Evolutionary conservation across 345 rosid species (phyloP), one percentile per base, ranked within the genome.

Genomic region (Kandelia obovata): DNA sequence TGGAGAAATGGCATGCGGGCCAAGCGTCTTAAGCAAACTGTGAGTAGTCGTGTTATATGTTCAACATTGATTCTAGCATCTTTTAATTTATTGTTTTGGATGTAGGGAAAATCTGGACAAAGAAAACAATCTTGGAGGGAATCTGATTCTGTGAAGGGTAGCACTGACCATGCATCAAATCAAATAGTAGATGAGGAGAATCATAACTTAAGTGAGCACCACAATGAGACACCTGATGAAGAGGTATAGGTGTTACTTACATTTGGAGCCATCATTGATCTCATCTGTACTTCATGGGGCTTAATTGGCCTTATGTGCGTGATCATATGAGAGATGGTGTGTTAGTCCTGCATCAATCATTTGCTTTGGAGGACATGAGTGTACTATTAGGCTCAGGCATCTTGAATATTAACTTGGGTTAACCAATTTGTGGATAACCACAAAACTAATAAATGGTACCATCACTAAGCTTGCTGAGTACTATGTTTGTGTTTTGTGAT

Each of bases 1-100:
- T 94, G 98, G 97, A 86, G 98, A 85, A 89, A 88, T 78, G 98
- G 98, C 59, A 68, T 94, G 83, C 86, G 81, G 51, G 98, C 91
- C 61, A 94, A 87, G 80, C 90, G 83, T 83, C 90, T 88, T 46
- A 89, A 83, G 66, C 83, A 73, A 77, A 64, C 66, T 79, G 98
- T 93, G 81, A 65, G 81, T 71, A 64, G 32, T 65, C 10, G 5
- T 55, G 30, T 30, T 64, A 43, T 49, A 37, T 61, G 31, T 70
- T 55, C n/a, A 52, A 8, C 10, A 3, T 28, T 35, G 13, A 31
- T n/a, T 25, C 25, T 31, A 53, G 53, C n/a, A 13, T 64, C 58
- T 28, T 26, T 61, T 70, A 53, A 74, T 51, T 68, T 61, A 64
- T 61, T 63, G 43, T 57, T 21, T 58, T 67, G 32, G 65, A 68